A percentile compares a stretch with the other conserved stretches of the same genome.
These are phyloP conservation scores for Helicostylum pulchrum DNA, from an alignment of 192 early-diverging fungal species.

Conservation along the genomic window DNA sequence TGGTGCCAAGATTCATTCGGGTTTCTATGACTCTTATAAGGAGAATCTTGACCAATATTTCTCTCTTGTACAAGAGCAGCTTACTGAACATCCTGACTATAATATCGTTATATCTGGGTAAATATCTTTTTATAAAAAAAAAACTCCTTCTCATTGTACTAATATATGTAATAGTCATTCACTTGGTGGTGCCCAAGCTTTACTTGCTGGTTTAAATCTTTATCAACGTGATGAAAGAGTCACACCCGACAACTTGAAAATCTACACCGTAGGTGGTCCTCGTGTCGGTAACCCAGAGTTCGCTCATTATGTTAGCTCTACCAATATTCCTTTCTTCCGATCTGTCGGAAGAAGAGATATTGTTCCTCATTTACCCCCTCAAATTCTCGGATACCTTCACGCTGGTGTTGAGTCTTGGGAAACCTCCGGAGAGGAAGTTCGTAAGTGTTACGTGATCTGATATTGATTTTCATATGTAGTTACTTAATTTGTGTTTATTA, in stretches of 20 bases:
- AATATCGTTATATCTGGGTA: not conserved
- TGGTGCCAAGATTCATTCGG: no score
- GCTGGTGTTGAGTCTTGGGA: constrained; percentile 8
- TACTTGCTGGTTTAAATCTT: constrained; percentile 21
- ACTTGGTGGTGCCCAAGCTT: constrained; percentile 27
- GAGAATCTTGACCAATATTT: no score
- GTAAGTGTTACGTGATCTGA: not conserved
- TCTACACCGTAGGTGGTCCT: constrained; percentile 18
- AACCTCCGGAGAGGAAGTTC: not conserved
- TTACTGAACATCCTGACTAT: no score
- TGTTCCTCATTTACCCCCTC: constrained; percentile 15
- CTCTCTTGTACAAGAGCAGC: no score
- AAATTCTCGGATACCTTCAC: constrained; percentile 3
- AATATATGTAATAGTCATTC: constrained; percentile 13
- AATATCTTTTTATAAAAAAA: no score
- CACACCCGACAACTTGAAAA: constrained; percentile 2
- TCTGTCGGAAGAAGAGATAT: constrained; percentile 26
- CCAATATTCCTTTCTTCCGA: constrained; percentile 20
- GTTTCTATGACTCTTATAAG: no score
- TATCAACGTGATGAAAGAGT: constrained; percentile 18
- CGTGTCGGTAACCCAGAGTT: constrained; percentile 26
- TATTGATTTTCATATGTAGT: no score
- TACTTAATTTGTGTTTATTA: no score
- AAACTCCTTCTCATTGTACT: not conserved
- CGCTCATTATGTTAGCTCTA: constrained; percentile 16